A percentile compares a stretch with the other conserved stretches of the same genome.
Evolutionary conservation across 1,284 basidiomycete species (phyloP).

Genomic region (Hymenochaete sp.): DNA sequence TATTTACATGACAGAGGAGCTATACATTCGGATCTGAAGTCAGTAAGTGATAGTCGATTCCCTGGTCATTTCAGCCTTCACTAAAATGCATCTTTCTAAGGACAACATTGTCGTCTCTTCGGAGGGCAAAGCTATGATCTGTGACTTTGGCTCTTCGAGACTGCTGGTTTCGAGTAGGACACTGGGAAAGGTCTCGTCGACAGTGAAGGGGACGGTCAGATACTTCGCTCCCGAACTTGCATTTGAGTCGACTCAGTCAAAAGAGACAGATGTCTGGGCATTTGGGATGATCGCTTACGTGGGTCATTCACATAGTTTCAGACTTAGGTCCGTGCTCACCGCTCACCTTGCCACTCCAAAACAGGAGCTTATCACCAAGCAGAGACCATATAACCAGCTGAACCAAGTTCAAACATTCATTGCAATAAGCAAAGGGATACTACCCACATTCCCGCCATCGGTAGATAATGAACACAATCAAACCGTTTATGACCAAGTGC

Average conservation of each 20-base stretch:
- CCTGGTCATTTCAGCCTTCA: background rate
- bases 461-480: no score
- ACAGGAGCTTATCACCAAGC: constrained; percentile 1
- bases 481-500: no score
- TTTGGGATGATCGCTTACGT: no score
- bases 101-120: constrained; percentile 7
- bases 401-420: background rate
- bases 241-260: no score
- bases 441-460: background rate
- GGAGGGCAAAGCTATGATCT: constrained; percentile 1
- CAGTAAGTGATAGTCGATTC: constrained; percentile 1
- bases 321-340: no score
- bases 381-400: background rate
- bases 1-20: constrained; percentile 1
- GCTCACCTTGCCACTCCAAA: background rate
- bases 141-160: constrained; percentile 7
- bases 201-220: background rate
- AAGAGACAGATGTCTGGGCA: no score
- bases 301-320: no score
- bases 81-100: background rate
- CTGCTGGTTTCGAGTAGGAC: background rate
- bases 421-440: background rate
- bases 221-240: constrained; percentile 1
- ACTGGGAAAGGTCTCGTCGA: background rate
- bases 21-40: constrained; percentile 6